phyloP scores from a whole-genome alignment of 345 rosid genomes.

The Melastoma malabathricum region DNA sequence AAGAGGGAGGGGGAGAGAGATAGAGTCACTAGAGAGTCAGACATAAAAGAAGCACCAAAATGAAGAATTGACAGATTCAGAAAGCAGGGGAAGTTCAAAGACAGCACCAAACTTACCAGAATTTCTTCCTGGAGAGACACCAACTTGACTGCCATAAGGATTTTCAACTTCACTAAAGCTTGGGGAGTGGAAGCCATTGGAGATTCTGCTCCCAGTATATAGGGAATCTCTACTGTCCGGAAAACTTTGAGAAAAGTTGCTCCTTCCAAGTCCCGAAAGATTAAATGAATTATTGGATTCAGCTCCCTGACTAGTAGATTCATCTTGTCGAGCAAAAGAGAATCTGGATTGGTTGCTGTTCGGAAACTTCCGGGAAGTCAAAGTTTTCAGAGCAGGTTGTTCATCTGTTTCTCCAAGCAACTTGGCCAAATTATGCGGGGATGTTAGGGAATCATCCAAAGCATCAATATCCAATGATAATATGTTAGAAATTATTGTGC shows the following conservation, averaged over 20 bases:
- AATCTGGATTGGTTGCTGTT: constrained; percentile 42
- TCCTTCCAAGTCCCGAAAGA: constrained; percentile 11
- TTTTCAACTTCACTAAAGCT: constrained; percentile 16
- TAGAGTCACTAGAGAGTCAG: no score
- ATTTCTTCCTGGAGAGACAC: constrained; percentile 16
- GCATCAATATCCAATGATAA: constrained; percentile 59
- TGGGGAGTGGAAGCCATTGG: constrained; percentile 18
- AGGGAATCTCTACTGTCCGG: constrained; percentile 16
- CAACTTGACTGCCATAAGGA: constrained; percentile 11
- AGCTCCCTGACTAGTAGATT: constrained; percentile 18
- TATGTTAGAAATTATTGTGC: constrained; percentile 56
- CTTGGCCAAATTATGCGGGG: constrained; percentile 37
- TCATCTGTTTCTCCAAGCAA: constrained; percentile 29
- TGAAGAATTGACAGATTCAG: neutral
- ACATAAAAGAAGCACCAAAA: no score
- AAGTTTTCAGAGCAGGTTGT: constrained; percentile 17
- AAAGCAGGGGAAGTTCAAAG: neutral
- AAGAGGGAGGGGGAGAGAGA: no score
- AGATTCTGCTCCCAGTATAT: constrained; percentile 12
- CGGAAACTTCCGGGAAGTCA: constrained; percentile 27
- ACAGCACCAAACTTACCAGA: constrained; percentile 21
- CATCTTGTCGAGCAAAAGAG: constrained; percentile 60
- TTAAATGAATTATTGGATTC: constrained; percentile 15
- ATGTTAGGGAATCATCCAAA: constrained; percentile 63
- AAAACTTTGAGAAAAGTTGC: constrained; percentile 9